Percentiles rank a stretch among this genome's conserved stretches.
Conservation (phyloP, 192 early-diverging fungal genomes). For the Umbelopsis sp. region DNA sequence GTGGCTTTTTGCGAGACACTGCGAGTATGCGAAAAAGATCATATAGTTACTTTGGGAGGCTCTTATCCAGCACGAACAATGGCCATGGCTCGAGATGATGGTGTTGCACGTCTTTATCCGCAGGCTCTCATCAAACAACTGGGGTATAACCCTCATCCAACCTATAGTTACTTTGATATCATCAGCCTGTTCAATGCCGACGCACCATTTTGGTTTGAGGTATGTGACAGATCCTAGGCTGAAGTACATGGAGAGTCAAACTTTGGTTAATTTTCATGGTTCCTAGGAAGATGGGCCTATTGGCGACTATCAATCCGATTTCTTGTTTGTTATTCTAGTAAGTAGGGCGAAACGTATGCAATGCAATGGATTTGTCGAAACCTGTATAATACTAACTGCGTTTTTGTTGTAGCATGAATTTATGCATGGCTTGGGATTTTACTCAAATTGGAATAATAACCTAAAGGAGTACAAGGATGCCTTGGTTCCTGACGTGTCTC, state of each 20-base stretch:
- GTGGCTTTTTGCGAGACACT: constrained; percentile 32
- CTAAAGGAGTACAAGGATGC: constrained; percentile 7
- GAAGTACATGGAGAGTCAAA: neutral
- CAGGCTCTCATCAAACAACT: constrained; percentile 46
- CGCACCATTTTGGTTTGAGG: constrained; percentile 44
- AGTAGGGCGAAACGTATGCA: neutral
- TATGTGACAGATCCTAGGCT: neutral
- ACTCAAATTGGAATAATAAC: constrained; percentile 35
- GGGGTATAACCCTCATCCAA: neutral
- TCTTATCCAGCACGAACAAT: constrained; percentile 38
- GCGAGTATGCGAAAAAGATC: constrained; percentile 19
- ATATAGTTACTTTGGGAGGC: constrained; percentile 29
- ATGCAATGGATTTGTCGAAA: neutral
- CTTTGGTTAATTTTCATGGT: neutral
- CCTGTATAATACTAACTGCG: neutral
- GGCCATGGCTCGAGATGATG: constrained; percentile 31
- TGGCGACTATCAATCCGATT: constrained; percentile 35
- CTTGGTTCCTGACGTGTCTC: constrained; percentile 34
- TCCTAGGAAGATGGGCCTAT: constrained; percentile 35
- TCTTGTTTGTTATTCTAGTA: constrained; percentile 44
- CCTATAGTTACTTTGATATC: constrained; percentile 37
- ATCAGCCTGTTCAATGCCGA: constrained; percentile 43
- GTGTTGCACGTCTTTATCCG: constrained; percentile 35
- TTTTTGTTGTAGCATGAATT: constrained; percentile 38
- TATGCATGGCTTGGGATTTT: constrained; percentile 48